Percentiles rank a stretch among this genome's conserved stretches.
phyloP scores from a whole-genome alignment of 352 stramenopile species.

The Phytophthora megakarya region DNA sequence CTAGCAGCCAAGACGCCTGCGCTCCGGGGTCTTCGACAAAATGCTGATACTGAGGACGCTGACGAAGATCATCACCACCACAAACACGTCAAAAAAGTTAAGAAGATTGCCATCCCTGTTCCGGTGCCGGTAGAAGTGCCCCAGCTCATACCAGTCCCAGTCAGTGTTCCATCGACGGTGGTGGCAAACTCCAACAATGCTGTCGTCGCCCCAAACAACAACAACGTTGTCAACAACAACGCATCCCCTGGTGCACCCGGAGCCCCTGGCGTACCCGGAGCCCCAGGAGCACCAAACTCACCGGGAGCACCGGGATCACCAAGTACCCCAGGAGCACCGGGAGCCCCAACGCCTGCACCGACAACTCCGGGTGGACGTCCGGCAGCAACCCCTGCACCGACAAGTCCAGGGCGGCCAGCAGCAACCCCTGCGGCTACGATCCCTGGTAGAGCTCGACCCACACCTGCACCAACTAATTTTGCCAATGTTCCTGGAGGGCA shows the following conservation, averaged over 20 bases:
- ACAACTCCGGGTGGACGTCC: slow-evolving; percentile 19
- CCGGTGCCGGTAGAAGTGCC: slow-evolving; percentile 35
- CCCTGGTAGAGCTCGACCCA: slow-evolving; percentile 17
- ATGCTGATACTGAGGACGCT: slow-evolving; percentile 11
- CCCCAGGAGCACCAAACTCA: neutral
- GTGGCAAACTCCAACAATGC: slow-evolving; percentile 30
- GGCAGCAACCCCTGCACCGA: slow-evolving; percentile 23
- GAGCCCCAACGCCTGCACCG: slow-evolving; percentile 21
- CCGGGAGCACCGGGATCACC: neutral
- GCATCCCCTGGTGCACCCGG: neutral
- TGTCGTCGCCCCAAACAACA: slow-evolving; percentile 17
- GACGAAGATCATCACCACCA: slow-evolving; percentile 22
- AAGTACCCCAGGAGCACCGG: slow-evolving; percentile 7
- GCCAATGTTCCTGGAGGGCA: slow-evolving; percentile 4
- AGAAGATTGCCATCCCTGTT: slow-evolving; percentile 41
- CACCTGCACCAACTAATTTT: slow-evolving; percentile 22
- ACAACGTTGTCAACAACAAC: slow-evolving; percentile 9
- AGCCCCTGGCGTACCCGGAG: slow-evolving; percentile 1
- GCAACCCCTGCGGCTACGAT: slow-evolving; percentile 22
- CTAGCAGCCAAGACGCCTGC: slow-evolving; percentile 2
- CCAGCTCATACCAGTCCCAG: slow-evolving; percentile 32
- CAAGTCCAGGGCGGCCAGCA: slow-evolving; percentile 10
- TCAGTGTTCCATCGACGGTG: slow-evolving; percentile 31
- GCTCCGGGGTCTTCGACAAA: slow-evolving; percentile 11
- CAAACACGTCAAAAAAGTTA: slow-evolving; percentile 34